Evolutionary conservation across 257 asterid species (phyloP), one percentile per base, ranked within the genome.

Genomic region (Nicotiana otophora): DNA sequence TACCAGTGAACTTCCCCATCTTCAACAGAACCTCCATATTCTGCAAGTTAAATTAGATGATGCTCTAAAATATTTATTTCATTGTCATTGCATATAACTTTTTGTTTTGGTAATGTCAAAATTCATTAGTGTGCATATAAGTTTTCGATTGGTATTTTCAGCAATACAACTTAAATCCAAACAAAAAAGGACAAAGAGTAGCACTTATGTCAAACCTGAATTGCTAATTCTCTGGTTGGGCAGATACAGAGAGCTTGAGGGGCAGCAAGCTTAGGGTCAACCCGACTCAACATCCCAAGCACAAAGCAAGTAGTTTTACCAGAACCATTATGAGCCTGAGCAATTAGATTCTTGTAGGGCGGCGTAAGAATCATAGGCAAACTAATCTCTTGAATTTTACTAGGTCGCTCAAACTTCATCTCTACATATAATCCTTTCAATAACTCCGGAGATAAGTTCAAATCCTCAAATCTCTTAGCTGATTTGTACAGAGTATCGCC

Each of bases 231-330:
- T 81, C 99, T 88, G 1, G 99, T 96, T 83, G 99, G 99, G 83
- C 99, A 96, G 75, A 96, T 94, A 82, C 99, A 96, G 51, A 96
- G 98, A 81, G 99, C 99, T 83, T 96, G 99, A 15, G 98, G 98
- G 54, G 90, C 95, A 82, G 3, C 58, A 53, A 87, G 42, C 17
- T 83, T 93, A 5, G 98, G 92, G 85, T 94, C 95, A 19, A 94
- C 86, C 7, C 99, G 97, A 87, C 98, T 93, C 94, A 96, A 80
- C 99, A 96, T 96, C 12, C 99, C 99, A 63, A 96, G 98, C 77
- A 93, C 97, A 74, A 96, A 96, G 85, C 99, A 96, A 20, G 99
- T 96, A 15, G 99, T 96, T 92, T 96, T 96, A 70, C 99, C 98
- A 15, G 98, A 94, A 10, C 99, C 99, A 87, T 94, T 96, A 81